Evolutionary conservation across 2,329 filamentous ascomycete species (phyloP), one percentile per base, ranked within the genome.

Genomic region (Sporothrix humicola): DNA sequence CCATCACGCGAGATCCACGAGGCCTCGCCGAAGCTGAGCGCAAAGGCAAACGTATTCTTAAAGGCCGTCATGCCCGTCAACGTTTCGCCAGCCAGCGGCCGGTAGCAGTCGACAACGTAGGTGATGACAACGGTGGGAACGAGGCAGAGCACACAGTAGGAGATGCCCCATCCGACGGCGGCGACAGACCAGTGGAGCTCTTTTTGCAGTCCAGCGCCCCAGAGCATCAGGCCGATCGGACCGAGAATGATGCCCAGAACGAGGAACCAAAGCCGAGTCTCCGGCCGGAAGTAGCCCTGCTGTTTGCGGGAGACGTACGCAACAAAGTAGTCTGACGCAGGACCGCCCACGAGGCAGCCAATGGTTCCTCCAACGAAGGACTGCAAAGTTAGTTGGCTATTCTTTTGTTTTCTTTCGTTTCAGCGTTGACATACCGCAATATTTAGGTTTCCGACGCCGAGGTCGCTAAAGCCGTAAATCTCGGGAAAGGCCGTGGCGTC

Each of bases 11-110:
- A n/a, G 56, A 59, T 59, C 56, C 56, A 63, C 59, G 59, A 63
- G 31, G 59, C 59, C 59, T 63, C 37, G 59, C 59, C 59, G n/a
- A 63, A 63, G 37, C 59, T 63, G 37, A 63, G 59, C 37, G 59
- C 59, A 44, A 46, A 63, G 31, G 59, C 59, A 63, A 63, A 63
- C 56, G 56, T 63, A 12, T 63, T 63, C 37, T 63, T 63, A 6
- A 63, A 63, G 15, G 56, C 56, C 12, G 56, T 59, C 56, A 59
- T 59, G 26, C 56, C 56, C 26, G 56, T 59, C 56, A 59, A 37
- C 56, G 56, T 59, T 59, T 59, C 56, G 37, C 56, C 56, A 59
- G 56, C 56, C 56, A 59, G 56, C 23, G 56, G 56, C 12, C 56
- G 56, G 56, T 59, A 59, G 12, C 56, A 59, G 12, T 59, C 56